Evolutionary conservation across 352 stramenopile genomes (phyloP).

Genomic region (Globisporangium lucens): DNA sequence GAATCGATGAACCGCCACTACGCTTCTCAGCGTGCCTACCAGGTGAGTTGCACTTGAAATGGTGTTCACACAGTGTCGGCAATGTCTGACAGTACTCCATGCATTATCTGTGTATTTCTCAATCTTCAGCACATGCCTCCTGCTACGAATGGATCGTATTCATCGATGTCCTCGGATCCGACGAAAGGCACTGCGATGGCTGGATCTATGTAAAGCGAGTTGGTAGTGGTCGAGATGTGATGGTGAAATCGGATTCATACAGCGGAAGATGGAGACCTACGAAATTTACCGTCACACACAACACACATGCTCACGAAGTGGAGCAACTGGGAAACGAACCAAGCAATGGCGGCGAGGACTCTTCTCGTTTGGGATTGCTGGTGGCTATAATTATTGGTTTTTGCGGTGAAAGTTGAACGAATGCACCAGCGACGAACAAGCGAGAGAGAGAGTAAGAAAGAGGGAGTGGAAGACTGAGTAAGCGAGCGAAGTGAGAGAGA

Average conservation of each 20-base stretch:
- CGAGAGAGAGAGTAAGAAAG: slow-evolving; percentile 4
- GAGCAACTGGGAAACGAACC: background rate
- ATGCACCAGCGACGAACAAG: slow-evolving; percentile 11
- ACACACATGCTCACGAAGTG: background rate
- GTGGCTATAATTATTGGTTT: slow-evolving; percentile 19
- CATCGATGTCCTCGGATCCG: slow-evolving; percentile 61
- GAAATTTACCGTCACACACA: background rate
- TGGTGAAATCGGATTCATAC: background rate
- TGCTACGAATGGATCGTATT: slow-evolving; percentile 54
- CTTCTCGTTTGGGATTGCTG: slow-evolving; percentile 6
- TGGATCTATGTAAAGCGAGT: slow-evolving; percentile 45
- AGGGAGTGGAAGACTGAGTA: background rate
- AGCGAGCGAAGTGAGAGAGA: background rate
- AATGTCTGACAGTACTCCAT: background rate
- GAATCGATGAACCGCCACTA: slow-evolving; percentile 80
- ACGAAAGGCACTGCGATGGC: slow-evolving; percentile 76
- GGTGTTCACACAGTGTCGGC: background rate
- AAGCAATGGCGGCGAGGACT: background rate
- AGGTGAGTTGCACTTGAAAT: slow-evolving; percentile 34
- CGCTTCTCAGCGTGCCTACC: slow-evolving; percentile 70
- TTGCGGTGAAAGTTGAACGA: slow-evolving; percentile 14
- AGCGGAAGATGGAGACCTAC: background rate
- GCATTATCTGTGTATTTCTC: background rate
- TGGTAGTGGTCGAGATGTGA: background rate
- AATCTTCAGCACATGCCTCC: slow-evolving; percentile 64